Conservation (phyloP, 1,139 yeast species). For the Suhomyces atakaporum region DNA sequence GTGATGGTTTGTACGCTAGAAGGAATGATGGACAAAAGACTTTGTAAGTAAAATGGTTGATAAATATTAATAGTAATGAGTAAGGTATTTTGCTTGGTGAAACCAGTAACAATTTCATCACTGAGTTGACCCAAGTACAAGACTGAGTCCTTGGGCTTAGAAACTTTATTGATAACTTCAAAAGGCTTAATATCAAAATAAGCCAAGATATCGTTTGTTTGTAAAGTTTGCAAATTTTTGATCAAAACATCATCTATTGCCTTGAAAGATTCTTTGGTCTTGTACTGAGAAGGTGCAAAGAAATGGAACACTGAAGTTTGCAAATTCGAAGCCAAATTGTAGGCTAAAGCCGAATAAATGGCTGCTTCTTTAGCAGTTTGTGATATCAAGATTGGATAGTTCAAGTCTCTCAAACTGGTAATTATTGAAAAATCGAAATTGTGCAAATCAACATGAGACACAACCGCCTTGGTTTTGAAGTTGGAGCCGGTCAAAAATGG, state of each 20-base stretch:
- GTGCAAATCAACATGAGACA: conserved; percentile 61
- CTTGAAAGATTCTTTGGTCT: conserved; percentile 18
- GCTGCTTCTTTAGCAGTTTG: conserved; percentile 55
- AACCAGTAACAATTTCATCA: conserved; percentile 44
- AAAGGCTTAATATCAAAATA: conserved; percentile 34
- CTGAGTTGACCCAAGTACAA: conserved; percentile 63
- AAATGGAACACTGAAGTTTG: conserved; percentile 70
- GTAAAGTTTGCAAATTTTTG: conserved; percentile 19
- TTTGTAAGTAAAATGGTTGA: conserved; percentile 66
- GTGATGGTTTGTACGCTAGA: conserved; percentile 57
- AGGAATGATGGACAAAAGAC: conserved; percentile 57
- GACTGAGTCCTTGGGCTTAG: conserved; percentile 51
- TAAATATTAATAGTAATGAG: conserved; percentile 62
- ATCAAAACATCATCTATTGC: conserved; percentile 19
- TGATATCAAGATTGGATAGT: conserved; percentile 65
- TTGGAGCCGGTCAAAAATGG: conserved; percentile 54
- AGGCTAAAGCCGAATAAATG: conserved; percentile 56
- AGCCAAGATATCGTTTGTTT: conserved; percentile 27
- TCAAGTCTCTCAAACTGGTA: conserved; percentile 70
- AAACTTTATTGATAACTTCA: conserved; percentile 25
- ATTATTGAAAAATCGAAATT: conserved; percentile 64
- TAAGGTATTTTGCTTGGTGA: conserved; percentile 46
- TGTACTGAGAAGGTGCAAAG: conserved; percentile 36
- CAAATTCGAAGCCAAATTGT: conserved; percentile 52
- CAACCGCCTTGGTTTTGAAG: conserved; percentile 48